A percentile compares a stretch with the other conserved stretches of the same genome.
Conservation (phyloP, 805 yeast genomes). For the Candida yuanshanica region DNA sequence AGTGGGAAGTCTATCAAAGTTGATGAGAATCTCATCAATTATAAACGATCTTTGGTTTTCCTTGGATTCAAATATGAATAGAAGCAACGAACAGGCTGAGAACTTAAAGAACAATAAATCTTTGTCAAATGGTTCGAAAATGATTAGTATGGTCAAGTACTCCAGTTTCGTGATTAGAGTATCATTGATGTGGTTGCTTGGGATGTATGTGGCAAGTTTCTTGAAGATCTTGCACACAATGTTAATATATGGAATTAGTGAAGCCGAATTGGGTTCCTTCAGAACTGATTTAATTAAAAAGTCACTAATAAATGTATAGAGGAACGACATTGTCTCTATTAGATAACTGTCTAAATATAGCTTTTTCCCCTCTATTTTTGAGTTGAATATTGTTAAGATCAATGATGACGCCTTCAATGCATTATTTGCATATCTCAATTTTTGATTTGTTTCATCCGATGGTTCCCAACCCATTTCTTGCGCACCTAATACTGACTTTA, state of each 20-base stretch:
- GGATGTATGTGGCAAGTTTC: constrained; percentile 17
- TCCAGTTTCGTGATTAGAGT: constrained; percentile 52
- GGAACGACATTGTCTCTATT: constrained; percentile 33
- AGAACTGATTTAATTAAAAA: constrained; percentile 9
- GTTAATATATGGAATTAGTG: constrained; percentile 2
- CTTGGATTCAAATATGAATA: constrained; percentile 21
- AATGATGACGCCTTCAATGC: constrained; percentile 20
- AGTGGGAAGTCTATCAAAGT: constrained; percentile 43
- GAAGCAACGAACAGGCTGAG: constrained; percentile 15
- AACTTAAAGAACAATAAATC: constrained; percentile 17
- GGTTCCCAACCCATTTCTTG: constrained; percentile 17
- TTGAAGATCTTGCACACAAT: constrained; percentile 10
- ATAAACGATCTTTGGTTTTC: constrained; percentile 55
- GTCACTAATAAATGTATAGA: constrained; percentile 30
- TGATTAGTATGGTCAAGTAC: constrained; percentile 37
- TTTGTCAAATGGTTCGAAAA: constrained; percentile 29
- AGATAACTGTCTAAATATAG: constrained; percentile 43
- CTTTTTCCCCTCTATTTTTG: constrained; percentile 36
- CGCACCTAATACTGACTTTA: constrained; percentile 23
- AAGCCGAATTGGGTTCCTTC: neutral
- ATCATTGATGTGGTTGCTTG: constrained; percentile 36
- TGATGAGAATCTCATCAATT: constrained; percentile 51
- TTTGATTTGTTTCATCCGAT: neutral
- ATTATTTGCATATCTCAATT: constrained; percentile 5
- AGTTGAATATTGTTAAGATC: constrained; percentile 36